phyloP scores from a whole-genome alignment of 768 basidiomycete species.

The Trametes maxima region DNA sequence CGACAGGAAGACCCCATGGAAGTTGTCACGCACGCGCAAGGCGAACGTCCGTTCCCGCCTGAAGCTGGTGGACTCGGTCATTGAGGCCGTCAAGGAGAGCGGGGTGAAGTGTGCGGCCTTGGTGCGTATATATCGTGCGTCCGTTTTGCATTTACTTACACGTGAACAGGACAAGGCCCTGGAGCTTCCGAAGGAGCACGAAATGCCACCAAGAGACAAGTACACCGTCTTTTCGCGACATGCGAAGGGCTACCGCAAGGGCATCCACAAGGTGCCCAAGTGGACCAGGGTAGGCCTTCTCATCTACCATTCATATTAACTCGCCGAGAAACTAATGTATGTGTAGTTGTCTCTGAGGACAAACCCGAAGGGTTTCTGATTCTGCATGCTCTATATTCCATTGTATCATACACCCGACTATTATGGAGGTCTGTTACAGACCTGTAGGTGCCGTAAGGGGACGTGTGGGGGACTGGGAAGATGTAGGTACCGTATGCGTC shows the following conservation, averaged over 20 bases:
- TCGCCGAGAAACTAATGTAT: conserved; percentile 2
- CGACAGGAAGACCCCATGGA: conserved; percentile 92
- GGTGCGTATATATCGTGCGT: conserved; percentile 48
- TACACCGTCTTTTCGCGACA: conserved; percentile 87
- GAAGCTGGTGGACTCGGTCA: conserved; percentile 92
- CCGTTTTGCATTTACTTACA: background rate
- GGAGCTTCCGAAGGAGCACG: conserved; percentile 87
- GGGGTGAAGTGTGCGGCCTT: conserved; percentile 78
- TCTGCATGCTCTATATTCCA: conserved; percentile 10
- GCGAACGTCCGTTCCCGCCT: conserved; percentile 87
- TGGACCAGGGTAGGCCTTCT: conserved; percentile 77
- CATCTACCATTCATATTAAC: background rate
- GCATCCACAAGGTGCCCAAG: conserved; percentile 97
- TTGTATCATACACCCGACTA: conserved; percentile 24
- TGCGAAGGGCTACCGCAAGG: conserved; percentile 80
- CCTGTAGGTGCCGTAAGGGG: conserved; percentile 18
- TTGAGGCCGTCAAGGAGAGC: conserved; percentile 81
- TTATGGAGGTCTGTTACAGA: conserved; percentile 26
- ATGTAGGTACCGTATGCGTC: conserved; percentile 16
- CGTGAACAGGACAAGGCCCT: conserved; percentile 67
- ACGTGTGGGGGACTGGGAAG: background rate
- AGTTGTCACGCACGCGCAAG: conserved; percentile 88
- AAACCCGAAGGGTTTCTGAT: conserved; percentile 91
- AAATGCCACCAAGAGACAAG: conserved; percentile 93
- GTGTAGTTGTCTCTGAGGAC: conserved; percentile 77